Percentiles rank a stretch among this genome's conserved stretches.
phyloP scores from a whole-genome alignment of 371 early-diverging fungal genomes.

The Rhizopus microsporus region DNA sequence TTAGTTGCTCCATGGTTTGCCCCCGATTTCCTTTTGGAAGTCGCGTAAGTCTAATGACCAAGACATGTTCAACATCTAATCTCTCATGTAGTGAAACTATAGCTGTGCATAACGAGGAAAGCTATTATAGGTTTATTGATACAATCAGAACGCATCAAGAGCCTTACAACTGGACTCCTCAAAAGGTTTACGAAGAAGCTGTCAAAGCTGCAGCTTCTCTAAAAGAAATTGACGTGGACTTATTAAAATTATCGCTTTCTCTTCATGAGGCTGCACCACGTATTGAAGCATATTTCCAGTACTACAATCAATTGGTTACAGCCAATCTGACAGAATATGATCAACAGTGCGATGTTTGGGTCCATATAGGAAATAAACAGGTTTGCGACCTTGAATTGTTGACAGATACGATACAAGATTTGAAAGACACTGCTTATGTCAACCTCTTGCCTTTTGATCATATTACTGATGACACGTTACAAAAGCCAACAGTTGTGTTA shows the following conservation, averaged over 20 bases:
- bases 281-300: conserved; percentile 79
- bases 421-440: conserved; percentile 24
- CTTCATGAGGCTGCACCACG: conserved; percentile 75
- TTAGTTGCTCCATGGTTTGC: conserved; percentile 62
- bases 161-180: conserved; percentile 25
- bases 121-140: conserved; percentile 60
- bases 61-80: not conserved
- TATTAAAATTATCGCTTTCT: conserved; percentile 62
- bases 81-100: conserved; percentile 57
- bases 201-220: conserved; percentile 12
- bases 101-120: conserved; percentile 59
- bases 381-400: conserved; percentile 54
- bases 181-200: conserved; percentile 46
- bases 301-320: conserved; percentile 66
- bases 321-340: conserved; percentile 49
- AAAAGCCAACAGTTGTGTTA: conserved; percentile 33
- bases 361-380: conserved; percentile 62
- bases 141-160: conserved; percentile 33
- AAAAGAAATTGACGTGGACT: conserved; percentile 27
- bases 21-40: conserved; percentile 59
- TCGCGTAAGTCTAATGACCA: conserved; percentile 49
- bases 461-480: conserved; percentile 12
- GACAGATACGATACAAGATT: conserved; percentile 20
- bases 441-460: conserved; percentile 50
- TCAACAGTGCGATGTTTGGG: conserved; percentile 68